phyloP scores from a whole-genome alignment of 2,329 filamentous ascomycete species.

The Neocucurbitaria cava region DNA sequence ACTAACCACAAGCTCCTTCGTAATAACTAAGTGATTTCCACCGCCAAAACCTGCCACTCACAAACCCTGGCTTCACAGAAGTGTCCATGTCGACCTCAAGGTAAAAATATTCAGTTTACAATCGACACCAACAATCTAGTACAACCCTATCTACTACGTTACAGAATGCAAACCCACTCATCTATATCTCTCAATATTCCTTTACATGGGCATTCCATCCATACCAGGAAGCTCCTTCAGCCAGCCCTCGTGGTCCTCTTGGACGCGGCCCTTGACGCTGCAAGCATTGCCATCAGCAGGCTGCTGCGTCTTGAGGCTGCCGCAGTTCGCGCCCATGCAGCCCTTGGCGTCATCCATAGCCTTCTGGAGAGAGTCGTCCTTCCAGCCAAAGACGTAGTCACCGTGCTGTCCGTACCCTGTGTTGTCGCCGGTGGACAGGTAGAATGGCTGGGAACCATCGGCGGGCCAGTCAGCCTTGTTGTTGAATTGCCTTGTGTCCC shows the following conservation, averaged over 20 bases:
- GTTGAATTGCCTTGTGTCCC: conserved; percentile 52
- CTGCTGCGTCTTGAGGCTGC: conserved; percentile 33
- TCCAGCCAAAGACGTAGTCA: conserved; percentile 43
- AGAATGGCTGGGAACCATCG: conserved; percentile 37
- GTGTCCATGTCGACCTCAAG: too few relatives aligned
- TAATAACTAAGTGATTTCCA: too few relatives aligned
- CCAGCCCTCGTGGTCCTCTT: conserved; percentile 35
- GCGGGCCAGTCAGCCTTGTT: conserved; percentile 42
- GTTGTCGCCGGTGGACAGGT: conserved; percentile 32
- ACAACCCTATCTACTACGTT: not conserved
- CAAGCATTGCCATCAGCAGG: conserved; percentile 29
- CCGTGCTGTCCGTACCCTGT: conserved; percentile 34
- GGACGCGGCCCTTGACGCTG: conserved; percentile 28
- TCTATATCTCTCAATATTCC: not conserved
- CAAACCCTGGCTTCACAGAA: too few relatives aligned
- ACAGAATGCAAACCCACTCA: not conserved
- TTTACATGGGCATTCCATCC: conserved; percentile 15
- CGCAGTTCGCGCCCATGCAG: conserved; percentile 39
- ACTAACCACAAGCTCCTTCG: too few relatives aligned
- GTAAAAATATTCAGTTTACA: too few relatives aligned
- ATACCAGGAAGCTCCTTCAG: conserved; percentile 26
- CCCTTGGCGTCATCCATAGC: conserved; percentile 38
- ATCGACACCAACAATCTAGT: not conserved
- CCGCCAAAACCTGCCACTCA: too few relatives aligned
- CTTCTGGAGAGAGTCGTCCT: conserved; percentile 37